Percentiles rank a stretch among this genome's conserved stretches.
These are phyloP conservation scores for Microcera coccophila DNA, from an alignment of 2,329 filamentous ascomycete genomes.

Conservation along the genomic window DNA sequence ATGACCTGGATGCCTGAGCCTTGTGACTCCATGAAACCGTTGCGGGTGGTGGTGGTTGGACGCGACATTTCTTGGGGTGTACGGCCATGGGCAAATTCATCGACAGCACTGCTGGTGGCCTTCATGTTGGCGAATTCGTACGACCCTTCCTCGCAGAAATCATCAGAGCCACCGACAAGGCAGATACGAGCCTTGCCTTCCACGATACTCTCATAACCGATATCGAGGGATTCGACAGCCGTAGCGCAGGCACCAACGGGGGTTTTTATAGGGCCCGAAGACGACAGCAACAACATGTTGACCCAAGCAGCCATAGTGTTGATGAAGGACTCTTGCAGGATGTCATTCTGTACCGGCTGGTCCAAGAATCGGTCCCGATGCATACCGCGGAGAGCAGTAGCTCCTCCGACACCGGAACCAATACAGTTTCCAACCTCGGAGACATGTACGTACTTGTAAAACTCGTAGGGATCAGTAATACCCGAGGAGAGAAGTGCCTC, in stretches of 20 bases:
- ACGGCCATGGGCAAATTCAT: conserved; percentile 91
- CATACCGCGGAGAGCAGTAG: conserved; percentile 89
- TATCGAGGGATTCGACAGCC: conserved; percentile 93
- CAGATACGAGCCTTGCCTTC: conserved; percentile 97
- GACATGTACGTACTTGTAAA: conserved; percentile 99
- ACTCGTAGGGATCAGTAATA: conserved; percentile 98
- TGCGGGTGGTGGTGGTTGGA: conserved; percentile 91
- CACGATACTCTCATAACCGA: conserved; percentile 96
- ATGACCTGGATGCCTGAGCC: conserved; percentile 97
- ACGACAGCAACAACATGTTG: conserved; percentile 97
- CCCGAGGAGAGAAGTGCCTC: conserved; percentile 87
- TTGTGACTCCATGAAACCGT: conserved; percentile 99
- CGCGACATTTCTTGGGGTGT: conserved; percentile 97
- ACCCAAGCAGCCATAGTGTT: conserved; percentile 99
- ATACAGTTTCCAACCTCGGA: conserved; percentile 98
- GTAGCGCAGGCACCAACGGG: conserved; percentile 97
- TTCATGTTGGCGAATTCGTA: conserved; percentile 99
- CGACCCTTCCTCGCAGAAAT: conserved; percentile 98
- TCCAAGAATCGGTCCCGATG: conserved; percentile 97
- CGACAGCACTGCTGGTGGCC: conserved; percentile 95
- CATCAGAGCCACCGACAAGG: conserved; percentile 97
- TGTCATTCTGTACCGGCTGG: conserved; percentile 96
- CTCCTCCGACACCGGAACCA: conserved; percentile 96
- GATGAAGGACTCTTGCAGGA: conserved; percentile 98
- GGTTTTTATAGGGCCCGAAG: conserved; percentile 96